Evolutionary conservation across 2,329 filamentous ascomycete species (phyloP), one percentile per base, ranked within the genome.

Genomic region (Fusarium sp.): DNA sequence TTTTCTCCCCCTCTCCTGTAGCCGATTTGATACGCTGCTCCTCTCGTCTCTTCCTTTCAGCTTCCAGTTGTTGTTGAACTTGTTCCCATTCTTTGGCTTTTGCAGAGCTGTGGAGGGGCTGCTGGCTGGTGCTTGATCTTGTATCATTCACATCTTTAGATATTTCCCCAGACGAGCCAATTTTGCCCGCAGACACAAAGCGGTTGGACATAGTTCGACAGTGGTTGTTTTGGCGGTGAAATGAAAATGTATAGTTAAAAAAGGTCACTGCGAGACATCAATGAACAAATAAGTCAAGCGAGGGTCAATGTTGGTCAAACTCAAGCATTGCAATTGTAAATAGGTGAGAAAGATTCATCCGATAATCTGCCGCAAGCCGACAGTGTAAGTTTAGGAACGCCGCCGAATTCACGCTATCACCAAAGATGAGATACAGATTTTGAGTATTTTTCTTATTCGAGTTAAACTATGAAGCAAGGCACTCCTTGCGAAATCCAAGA

Each of bases 21-120:
- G 81, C 82, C 37, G 79, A 79, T 66, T 78, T 76, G 16, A 81
- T 79, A 61, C 83, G 81, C 64, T 84, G 80, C 58, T 87, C 85
- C 30, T 86, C 84, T 63, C 88, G 85, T 61, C 82, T 81, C 67
- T 80, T 81, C 41, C 88, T 84, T 67, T 89, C 86, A 13, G 85
- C 85, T 20, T 91, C 90, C 20, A 94, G 84, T 67, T 91, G 86
- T 47, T 83, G 80, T 78, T 92, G 88, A 14, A 90, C 91, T 34
- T 83, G 82, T 69, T 88, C 86, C 91, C 91, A 93, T 63, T 89
- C 89, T 34, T 78, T 76, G 37, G 75, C 71, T 65, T 71, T 76
- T 40, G 64, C 58, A 30, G 72, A 55, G 56, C 54, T 52, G 27
- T 79, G 55, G 12, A 70, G 60, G 62, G 62, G 57, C 61, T 72